Evolutionary conservation across 1,139 yeast genomes (phyloP), one percentile per base, ranked within the genome.

Genomic region (Pichia sp.): DNA sequence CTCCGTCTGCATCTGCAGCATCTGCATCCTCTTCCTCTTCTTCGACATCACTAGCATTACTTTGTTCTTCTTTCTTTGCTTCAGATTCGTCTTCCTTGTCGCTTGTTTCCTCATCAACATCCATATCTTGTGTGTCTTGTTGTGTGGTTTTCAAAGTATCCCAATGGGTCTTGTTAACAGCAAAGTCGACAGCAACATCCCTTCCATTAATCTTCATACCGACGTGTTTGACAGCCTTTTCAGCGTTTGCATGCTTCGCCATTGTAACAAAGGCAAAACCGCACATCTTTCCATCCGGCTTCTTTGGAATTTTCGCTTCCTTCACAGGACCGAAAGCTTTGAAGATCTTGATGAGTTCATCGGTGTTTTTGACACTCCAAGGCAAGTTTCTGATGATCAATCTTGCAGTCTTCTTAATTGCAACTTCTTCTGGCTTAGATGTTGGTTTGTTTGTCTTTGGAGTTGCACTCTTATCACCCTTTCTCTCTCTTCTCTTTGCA

Each of bases 251-350:
- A 42, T 77, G 69, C 55, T 81, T 85, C 55, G 77, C 77, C 95
- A 93, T 84, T 1, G 93, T 81, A 16, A 91, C 88, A 59, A 91
- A 93, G 0, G 88, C 99, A 69, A 91, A 91, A 10, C 98, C 98
- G 46, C 83, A 68, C 93, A 91, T 83, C 57, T 74, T 80, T 11
- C 96, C 96, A 35, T 87, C 94, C 36, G 74, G 72, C 53, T 84
- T 85, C 52, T 85, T 75, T 27, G 98, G 98, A 48, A 91, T 86
- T 49, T 78, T 76, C 1, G 93, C 95, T 56, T 88, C 96, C 32
- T 74, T 76, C 21, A 91, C 96, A 31, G 84, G 81, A 35, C 98
- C 99, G 55, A 66, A 91, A 53, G 76, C 78, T 41, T 71, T 64
- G 53, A 91, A 93, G 10, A 78, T 55, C 49, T 78, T 78, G 55